Base-by-base conservation (phyloP, 306 rosid species). In the Quercus dentata region DNA sequence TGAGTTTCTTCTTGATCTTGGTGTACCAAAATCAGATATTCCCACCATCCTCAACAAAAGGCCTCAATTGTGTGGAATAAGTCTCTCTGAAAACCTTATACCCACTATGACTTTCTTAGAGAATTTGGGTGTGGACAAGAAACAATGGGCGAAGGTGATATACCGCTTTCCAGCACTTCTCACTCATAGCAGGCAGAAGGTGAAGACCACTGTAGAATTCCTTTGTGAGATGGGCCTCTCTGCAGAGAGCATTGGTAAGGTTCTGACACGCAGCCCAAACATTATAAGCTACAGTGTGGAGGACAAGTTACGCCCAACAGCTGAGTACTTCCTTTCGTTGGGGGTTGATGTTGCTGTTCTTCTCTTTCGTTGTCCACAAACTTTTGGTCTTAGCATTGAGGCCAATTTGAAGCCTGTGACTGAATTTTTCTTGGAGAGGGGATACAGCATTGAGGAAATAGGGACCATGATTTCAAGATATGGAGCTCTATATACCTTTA, bases 11-110 rank as follows among this genome's bases (percentile, higher is more conserved):
- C 92, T 92, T 76, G 92, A 91, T 74, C 97, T 95, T 71, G 97
- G 97, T 54, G 89, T 95, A 23, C 89, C 90, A 38, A 89, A 89
- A 83, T 93, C 89, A 61, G 83, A 88, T 55, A 92, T 95, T 51
- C 89, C 91, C 51, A 74, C 70, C 64, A 91, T 95, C 76, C 87
- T 95, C 80, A 25, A 69, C 72, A 95, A 91, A 85, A 88, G 99
- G 82, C 99, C 99, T 81, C 97, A 95, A 69, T 75, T 95, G 77
- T 95, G 99, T 76, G 99, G 99, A 56, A 88, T 95, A 72, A 95
- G 99, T 85, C 89, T 95, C 72, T 83, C 88, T 5, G 89, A 89
- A 80, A 95, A 95, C 80, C 86, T 95, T 74, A 92, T 84, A 77
- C 99, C 99, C 67, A 86, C 95, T 30, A 92, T 95, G 99, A 75